Conservation (phyloP, 768 basidiomycete genomes). For the Cyathus striatus region DNA sequence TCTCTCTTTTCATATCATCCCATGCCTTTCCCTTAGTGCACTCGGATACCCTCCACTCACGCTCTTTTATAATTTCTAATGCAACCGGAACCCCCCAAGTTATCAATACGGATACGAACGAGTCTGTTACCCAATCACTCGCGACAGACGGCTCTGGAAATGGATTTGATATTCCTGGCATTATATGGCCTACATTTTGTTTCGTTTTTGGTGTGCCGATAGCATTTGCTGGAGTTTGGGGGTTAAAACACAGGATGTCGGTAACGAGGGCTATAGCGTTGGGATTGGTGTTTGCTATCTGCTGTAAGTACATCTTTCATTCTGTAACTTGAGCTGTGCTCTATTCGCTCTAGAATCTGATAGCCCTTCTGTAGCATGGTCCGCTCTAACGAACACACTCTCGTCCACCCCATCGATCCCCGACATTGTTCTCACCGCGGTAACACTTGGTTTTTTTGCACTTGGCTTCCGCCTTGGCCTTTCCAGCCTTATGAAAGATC, state of each 20-base stretch:
- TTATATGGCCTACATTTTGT: conserved; percentile 55
- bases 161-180: conserved; percentile 38
- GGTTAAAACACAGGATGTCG: no score
- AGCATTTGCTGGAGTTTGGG: conserved; percentile 50
- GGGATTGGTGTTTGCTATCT: conserved; percentile 44
- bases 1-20: no score
- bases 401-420: conserved; percentile 40
- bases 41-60: conserved; percentile 1
- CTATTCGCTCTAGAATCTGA: background rate
- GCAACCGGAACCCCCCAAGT: conserved; percentile 35
- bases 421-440: conserved; percentile 44
- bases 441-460: conserved; percentile 44
- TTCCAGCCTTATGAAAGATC: conserved; percentile 45
- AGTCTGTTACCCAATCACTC: conserved; percentile 43
- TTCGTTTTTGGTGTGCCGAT: conserved; percentile 50
- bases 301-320: conserved; percentile 25
- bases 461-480: conserved; percentile 48
- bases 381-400: conserved; percentile 57
- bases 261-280: conserved; percentile 50
- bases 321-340: background rate
- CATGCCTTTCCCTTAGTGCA: background rate
- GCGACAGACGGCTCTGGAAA: conserved; percentile 57
- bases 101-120: conserved; percentile 37
- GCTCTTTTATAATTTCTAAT: conserved; percentile 19
- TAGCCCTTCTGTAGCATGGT: no score